Conservation (phyloP, 495 filamentous ascomycete genomes). For the Penicillium subrubescens region DNA sequence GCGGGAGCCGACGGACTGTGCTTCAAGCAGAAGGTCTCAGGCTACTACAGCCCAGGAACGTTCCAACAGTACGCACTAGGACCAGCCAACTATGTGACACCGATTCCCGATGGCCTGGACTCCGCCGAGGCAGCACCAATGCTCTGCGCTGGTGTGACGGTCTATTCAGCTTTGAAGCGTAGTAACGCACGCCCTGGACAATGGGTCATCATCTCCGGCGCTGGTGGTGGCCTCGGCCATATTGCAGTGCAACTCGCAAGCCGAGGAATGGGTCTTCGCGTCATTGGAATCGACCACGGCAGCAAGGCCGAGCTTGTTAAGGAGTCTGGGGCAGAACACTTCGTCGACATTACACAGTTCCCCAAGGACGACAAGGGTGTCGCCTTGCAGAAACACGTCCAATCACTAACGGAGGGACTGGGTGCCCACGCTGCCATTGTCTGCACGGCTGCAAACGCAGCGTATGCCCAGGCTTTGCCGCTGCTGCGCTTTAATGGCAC, state of each 20-base stretch:
- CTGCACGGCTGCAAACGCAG: slow-evolving; percentile 63
- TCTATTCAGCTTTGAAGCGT: slow-evolving; percentile 61
- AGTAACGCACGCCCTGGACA: slow-evolving; percentile 59
- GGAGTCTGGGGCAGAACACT: slow-evolving; percentile 65
- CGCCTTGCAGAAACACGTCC: slow-evolving; percentile 56
- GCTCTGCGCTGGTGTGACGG: slow-evolving; percentile 63
- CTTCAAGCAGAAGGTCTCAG: slow-evolving; percentile 57
- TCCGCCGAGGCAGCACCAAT: slow-evolving; percentile 65
- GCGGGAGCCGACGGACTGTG: slow-evolving; percentile 61
- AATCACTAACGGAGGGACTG: slow-evolving; percentile 59
- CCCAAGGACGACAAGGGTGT: slow-evolving; percentile 47
- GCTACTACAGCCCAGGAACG: slow-evolving; percentile 63
- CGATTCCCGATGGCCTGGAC: slow-evolving; percentile 62
- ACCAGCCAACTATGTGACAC: slow-evolving; percentile 67
- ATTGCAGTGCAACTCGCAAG: slow-evolving; percentile 65
- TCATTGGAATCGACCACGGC: slow-evolving; percentile 70
- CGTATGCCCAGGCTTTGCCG: slow-evolving; percentile 61
- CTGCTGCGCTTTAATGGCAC: slow-evolving; percentile 67
- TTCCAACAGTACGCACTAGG: slow-evolving; percentile 73
- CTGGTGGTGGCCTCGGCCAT: slow-evolving; percentile 69
- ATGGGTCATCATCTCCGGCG: slow-evolving; percentile 67
- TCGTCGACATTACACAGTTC: slow-evolving; percentile 65
- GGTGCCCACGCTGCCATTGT: slow-evolving; percentile 68
- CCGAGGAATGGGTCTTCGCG: slow-evolving; percentile 64
- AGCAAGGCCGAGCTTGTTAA: slow-evolving; percentile 62